phyloP scores from a whole-genome alignment of 257 asterid species.

The Coffea eugenioides region DNA sequence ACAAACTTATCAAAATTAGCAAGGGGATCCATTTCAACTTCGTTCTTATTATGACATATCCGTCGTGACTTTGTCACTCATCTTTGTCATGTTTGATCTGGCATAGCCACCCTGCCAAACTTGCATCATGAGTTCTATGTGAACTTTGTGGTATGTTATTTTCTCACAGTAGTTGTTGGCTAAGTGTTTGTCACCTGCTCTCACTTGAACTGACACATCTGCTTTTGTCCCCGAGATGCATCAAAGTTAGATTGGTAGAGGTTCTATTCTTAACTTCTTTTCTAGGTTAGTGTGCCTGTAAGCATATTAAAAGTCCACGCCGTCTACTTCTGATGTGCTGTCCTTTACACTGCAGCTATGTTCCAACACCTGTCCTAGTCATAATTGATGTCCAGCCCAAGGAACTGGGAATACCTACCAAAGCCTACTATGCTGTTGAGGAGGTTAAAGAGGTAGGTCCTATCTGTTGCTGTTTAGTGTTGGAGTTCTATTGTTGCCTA shows the following conservation, averaged over 20 bases:
- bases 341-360: slow-evolving; percentile 59
- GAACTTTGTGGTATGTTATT: background rate
- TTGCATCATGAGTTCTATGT: background rate
- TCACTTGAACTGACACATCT: background rate
- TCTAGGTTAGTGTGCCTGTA: background rate
- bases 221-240: background rate
- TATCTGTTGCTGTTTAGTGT: background rate
- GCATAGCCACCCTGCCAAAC: background rate
- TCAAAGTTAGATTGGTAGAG: background rate
- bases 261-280: background rate
- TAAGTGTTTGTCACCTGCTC: background rate
- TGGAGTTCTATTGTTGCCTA: background rate
- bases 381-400: slow-evolving; percentile 89
- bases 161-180: background rate
- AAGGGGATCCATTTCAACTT: too few species aligned
- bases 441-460: slow-evolving; percentile 85
- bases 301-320: background rate
- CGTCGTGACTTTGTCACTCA: too few species aligned
- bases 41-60: too few species aligned
- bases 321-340: background rate
- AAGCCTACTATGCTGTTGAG: slow-evolving; percentile 95
- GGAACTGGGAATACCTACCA: slow-evolving; percentile 90
- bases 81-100: background rate
- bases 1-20: too few species aligned
- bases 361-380: slow-evolving; percentile 83